Base-by-base conservation (phyloP, 2,329 filamentous ascomycete species). In the Grosmannia penicillata region DNA sequence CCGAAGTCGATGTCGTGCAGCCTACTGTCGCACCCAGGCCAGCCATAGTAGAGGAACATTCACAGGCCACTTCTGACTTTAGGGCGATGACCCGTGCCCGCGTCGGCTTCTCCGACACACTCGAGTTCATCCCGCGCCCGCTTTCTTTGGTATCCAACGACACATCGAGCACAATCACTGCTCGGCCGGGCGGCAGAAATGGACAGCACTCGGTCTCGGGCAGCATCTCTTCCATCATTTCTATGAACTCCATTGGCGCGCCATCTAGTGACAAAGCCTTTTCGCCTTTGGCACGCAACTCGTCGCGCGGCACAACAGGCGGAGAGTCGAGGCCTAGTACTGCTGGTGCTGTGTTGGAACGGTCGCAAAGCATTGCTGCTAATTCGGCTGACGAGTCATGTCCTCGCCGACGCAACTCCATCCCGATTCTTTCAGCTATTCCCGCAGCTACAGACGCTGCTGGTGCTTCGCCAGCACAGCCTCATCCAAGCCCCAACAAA, bases 81-180 rank as follows among this genome's bases (percentile, higher is more conserved):
- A 51, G 44, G 25, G 42, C 48, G 8, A 32, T 37, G 1, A 46
- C 68, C 4, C 71, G 76, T 43, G 70, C 76, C 30, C 68, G 81
- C 11, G 85, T 93, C 33, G 82, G 81, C 1, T 93, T 93, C 52
- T 85, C 82, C 1, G 85, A 93, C 45, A 82, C 75, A 10, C 66
- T 93, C 22, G 83, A 93, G 55, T 86, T 82, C 45, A 87, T 87
- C 48, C 81, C 81, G 6, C 73, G 84, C 10, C 86, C 87, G 1
- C 60, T 93, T 15, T 94, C 87, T 2, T 65, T 87, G 17, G 76
- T 93, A 13, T 93, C 85, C 2, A 87, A 78, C 17, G 85, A 91
- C 53, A 85, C 83, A 0, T 79, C 84, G 33, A 86, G 78, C 52
- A 91, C 81, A 3, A 62, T 75, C 38, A 85, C 82, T 1, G 68